Percentiles rank a stretch among this genome's conserved stretches.
phyloP scores from a whole-genome alignment of 345 rosid genomes.

The Acer campestre region DNA sequence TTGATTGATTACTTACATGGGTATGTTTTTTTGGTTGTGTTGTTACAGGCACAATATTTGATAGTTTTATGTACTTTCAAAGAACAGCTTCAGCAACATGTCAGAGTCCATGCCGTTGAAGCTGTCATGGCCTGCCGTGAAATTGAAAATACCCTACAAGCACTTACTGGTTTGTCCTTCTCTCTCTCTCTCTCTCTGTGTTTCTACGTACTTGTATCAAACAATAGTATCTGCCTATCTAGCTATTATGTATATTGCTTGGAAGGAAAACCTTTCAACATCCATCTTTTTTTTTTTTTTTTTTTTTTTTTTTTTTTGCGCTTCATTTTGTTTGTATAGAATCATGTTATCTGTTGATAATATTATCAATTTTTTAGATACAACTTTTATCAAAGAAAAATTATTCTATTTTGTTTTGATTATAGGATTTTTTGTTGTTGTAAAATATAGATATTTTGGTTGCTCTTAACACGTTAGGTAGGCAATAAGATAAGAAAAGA shows the following conservation, averaged over 20 bases:
- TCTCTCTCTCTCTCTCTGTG: conserved; percentile 1
- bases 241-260: too few species aligned
- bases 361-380: not conserved
- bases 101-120: conserved; percentile 96
- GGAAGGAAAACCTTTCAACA: too few species aligned
- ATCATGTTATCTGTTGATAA: not conserved
- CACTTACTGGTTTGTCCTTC: conserved; percentile 74
- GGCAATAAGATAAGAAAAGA: conserved; percentile 15
- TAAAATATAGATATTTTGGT: not conserved
- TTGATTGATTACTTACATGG: not conserved
- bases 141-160: conserved; percentile 82
- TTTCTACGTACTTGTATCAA: not conserved
- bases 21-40: not conserved
- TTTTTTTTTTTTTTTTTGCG: not conserved
- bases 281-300: too few species aligned
- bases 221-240: too few species aligned
- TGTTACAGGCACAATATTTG: conserved; percentile 80
- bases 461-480: conserved; percentile 21
- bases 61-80: conserved; percentile 90
- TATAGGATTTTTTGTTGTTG: not conserved
- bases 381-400: not conserved
- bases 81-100: conserved; percentile 98
- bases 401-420: not conserved
- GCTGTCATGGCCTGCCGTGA: conserved; percentile 99
- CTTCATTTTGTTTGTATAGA: not conserved